Evolutionary conservation across 1,284 basidiomycete genomes (phyloP).

Genomic region (Malassezia dermatis): DNA sequence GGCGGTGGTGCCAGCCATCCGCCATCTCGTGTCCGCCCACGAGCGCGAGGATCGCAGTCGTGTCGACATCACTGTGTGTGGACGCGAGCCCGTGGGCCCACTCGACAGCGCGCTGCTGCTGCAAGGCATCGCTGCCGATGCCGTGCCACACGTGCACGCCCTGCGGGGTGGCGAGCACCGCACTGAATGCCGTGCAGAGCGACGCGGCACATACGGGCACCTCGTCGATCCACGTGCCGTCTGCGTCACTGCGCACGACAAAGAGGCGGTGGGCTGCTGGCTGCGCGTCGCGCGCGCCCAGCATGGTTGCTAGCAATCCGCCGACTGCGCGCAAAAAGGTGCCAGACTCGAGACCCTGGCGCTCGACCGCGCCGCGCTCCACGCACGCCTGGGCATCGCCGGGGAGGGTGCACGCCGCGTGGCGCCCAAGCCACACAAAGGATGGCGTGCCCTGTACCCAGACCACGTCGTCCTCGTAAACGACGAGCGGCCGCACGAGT

Average conservation of each 20-base stretch:
- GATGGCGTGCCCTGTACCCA: background rate
- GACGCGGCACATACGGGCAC: background rate
- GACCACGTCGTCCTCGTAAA: conserved; percentile 2
- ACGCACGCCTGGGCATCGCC: background rate
- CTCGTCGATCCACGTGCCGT: conserved; percentile 7
- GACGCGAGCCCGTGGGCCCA: background rate
- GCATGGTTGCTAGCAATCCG: background rate
- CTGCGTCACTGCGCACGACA: conserved; percentile 1
- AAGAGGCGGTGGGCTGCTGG: background rate
- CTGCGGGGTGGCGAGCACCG: background rate
- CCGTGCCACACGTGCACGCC: conserved; percentile 12
- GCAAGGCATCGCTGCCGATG: conserved; percentile 8
- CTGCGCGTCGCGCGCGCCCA: background rate
- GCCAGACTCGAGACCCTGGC: conserved; percentile 7
- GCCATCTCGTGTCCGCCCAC: conserved; percentile 3
- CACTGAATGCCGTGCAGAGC: conserved; percentile 14
- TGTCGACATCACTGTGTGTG: background rate
- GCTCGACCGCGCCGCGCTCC: background rate
- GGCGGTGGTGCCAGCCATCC: conserved; percentile 13
- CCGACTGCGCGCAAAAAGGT: background rate
- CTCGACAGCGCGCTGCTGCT: conserved; percentile 3
- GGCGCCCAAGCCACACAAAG: conserved; percentile 1
- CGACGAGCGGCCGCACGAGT: background rate
- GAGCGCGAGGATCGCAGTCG: background rate
- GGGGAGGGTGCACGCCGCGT: background rate